A percentile compares a stretch with the other conserved stretches of the same genome.
Evolutionary conservation across 2,329 filamentous ascomycete genomes (phyloP).

Genomic region (Claviceps fusiformis): DNA sequence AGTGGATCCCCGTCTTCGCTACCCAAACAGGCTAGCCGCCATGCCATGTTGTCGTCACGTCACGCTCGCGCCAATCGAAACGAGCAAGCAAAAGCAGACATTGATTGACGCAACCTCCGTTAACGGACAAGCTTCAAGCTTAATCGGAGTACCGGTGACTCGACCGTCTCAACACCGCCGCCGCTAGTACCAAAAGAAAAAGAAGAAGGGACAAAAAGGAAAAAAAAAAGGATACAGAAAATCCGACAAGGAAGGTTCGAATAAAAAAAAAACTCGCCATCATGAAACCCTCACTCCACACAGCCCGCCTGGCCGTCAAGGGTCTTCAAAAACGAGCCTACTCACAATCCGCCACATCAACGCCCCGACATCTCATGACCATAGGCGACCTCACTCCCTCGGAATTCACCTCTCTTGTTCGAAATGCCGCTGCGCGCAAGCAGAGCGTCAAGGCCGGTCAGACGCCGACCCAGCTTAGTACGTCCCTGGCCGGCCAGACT

Average conservation of each 20-base stretch:
- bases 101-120: background rate
- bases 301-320: conserved; percentile 20
- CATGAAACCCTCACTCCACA: conserved; percentile 23
- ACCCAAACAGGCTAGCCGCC: background rate
- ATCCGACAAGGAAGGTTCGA: no score
- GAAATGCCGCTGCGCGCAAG: conserved; percentile 70
- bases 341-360: conserved; percentile 21
- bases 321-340: conserved; percentile 30
- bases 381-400: conserved; percentile 71
- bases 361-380: conserved; percentile 76
- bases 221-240: background rate
- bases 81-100: background rate
- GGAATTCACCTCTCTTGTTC: conserved; percentile 71
- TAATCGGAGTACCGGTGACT: background rate
- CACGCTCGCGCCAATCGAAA: background rate
- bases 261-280: background rate
- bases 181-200: background rate
- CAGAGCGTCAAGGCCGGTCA: conserved; percentile 55
- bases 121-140: background rate
- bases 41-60: background rate
- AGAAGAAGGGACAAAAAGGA: background rate
- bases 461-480: conserved; percentile 40
- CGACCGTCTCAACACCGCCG: background rate
- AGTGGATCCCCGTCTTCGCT: background rate
- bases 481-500: conserved; percentile 58